Evolutionary conservation across 257 asterid species (phyloP), one percentile per base, ranked within the genome.

Genomic region (Solanum microdontum): DNA sequence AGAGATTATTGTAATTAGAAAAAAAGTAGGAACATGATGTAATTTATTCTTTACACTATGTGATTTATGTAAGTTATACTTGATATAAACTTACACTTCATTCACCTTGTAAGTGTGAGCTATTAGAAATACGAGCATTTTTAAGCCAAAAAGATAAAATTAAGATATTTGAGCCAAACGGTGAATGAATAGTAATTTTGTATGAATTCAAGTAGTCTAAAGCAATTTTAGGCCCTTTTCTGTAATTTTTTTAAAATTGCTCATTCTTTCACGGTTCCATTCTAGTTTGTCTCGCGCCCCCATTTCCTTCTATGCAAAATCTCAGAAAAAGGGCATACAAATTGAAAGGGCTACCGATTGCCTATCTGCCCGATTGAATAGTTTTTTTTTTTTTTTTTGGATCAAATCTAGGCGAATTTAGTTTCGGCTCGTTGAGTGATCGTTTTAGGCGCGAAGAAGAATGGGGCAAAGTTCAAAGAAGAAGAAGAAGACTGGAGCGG

Each of bases 391-490:
- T 68, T 26, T 11, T 12, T 70, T 7, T 14, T 5, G 8, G 77
- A 15, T 70, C 24, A 69, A 14, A 30, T 30, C n/a, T 3, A 69
- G 76, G 77, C 8, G 82, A 72, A 19, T 34, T 73, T 21, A 34
- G 82, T 73, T 19, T 72, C n/a, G 14, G 33, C 19, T 68, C 36
- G 75, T 26, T 26, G 14, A 30, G n/a, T 30, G 39, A 30, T 69
- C 6, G 40, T 68, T 68, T 30, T 72, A 32, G 3, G 79, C 23
- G 28, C 15, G 30, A 21, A 34, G 83, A 76, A 48, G 36, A 88
- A 96, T 96, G 99, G 98, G 98, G 19, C 98, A 90, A 88, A 87
- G 90, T 87, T 93, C 98, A 36, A 93, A 90, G 92, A 97, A 95
- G 96, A 96, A 95, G 95, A 95, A 92, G 92, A 87, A 86, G 84